phyloP scores from a whole-genome alignment of 352 stramenopile genomes.

The Pythium periplocum region DNA sequence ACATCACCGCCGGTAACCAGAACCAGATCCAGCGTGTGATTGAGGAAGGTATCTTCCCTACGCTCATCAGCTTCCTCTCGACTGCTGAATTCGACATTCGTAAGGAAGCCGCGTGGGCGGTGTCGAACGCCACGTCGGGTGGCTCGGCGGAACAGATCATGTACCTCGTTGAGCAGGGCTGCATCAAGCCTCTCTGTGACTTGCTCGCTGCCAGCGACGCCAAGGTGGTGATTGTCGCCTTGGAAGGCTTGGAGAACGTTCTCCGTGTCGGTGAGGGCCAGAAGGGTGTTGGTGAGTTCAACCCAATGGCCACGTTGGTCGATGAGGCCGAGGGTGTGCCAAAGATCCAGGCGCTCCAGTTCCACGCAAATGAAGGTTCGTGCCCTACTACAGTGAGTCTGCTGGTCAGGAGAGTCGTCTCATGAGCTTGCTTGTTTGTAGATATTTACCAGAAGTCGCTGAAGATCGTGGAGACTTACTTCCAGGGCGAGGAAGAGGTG shows the following conservation, averaged over 20 bases:
- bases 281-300: conserved; percentile 75
- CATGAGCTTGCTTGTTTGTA: conserved; percentile 8
- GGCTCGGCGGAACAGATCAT: conserved; percentile 95
- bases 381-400: conserved; percentile 13
- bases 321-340: conserved; percentile 95
- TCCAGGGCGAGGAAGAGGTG: conserved; percentile 97
- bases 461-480: conserved; percentile 97
- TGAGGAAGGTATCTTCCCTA: conserved; percentile 96
- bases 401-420: no score
- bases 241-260: conserved; percentile 99
- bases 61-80: conserved; percentile 95
- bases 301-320: conserved; percentile 94
- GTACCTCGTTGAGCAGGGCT: conserved; percentile 94
- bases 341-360: conserved; percentile 98
- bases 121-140: conserved; percentile 97
- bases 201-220: conserved; percentile 95
- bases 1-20: conserved; percentile 98
- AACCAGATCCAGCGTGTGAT: conserved; percentile 99
- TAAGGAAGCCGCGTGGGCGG: conserved; percentile 98
- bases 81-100: conserved; percentile 98
- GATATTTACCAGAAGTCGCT: conserved; percentile 92
- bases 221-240: conserved; percentile 98
- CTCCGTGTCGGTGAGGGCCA: conserved; percentile 86
- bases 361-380: conserved; percentile 95
- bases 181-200: conserved; percentile 97